A percentile compares a stretch with the other conserved stretches of the same genome.
Evolutionary conservation across 2,329 filamentous ascomycete species (phyloP).

Genomic region (Pseudocercospora ulei): DNA sequence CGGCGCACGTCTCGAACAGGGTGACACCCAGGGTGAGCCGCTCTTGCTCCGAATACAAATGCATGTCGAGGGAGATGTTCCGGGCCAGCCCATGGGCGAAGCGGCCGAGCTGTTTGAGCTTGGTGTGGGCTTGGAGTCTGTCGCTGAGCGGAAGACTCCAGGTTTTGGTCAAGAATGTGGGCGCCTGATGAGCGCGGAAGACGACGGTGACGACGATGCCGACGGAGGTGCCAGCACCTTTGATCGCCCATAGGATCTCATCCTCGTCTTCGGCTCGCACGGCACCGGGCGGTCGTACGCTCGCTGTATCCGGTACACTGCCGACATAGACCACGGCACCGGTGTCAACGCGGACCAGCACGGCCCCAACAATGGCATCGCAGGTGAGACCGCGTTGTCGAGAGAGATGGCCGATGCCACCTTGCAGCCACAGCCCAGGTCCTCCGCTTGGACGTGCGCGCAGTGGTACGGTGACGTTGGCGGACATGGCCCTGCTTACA

Average conservation of each 20-base stretch:
- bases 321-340: slow-evolving; percentile 46
- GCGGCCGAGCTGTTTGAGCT: slow-evolving; percentile 37
- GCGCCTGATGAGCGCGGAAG: slow-evolving; percentile 43
- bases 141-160: slow-evolving; percentile 29
- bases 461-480: slow-evolving; percentile 49
- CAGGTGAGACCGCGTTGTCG: slow-evolving; percentile 45
- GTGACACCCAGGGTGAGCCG: slow-evolving; percentile 47
- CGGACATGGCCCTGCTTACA: slow-evolving; percentile 40
- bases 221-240: slow-evolving; percentile 52
- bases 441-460: slow-evolving; percentile 56
- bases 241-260: slow-evolving; percentile 50
- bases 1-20: slow-evolving; percentile 41
- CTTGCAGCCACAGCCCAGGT: slow-evolving; percentile 54
- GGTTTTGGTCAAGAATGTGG: slow-evolving; percentile 34
- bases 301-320: slow-evolving; percentile 41
- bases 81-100: too few species aligned
- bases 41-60: slow-evolving; percentile 40
- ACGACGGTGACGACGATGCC: slow-evolving; percentile 48
- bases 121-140: slow-evolving; percentile 31
- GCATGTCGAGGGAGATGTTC: slow-evolving; percentile 36
- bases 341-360: slow-evolving; percentile 47
- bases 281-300: slow-evolving; percentile 34
- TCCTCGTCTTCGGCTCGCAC: slow-evolving; percentile 42
- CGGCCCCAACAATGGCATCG: slow-evolving; percentile 52
- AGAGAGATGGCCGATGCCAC: slow-evolving; percentile 53